Evolutionary conservation across 2,329 filamentous ascomycete species (phyloP).

Genomic region (Aspergillus costaricaensis): DNA sequence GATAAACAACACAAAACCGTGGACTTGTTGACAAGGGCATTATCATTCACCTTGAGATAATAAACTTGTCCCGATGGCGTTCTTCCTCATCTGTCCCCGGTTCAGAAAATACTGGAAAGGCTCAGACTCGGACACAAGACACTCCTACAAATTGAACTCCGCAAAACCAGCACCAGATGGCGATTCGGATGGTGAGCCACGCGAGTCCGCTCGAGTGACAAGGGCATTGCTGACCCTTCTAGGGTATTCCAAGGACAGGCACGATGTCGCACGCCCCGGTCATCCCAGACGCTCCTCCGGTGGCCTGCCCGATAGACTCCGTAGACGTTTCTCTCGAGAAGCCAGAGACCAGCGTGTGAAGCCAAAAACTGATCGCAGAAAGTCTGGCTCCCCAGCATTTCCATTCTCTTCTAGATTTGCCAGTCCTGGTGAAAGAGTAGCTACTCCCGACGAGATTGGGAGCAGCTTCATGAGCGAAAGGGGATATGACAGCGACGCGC

Average conservation of each 20-base stretch:
- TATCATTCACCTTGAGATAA: not conserved
- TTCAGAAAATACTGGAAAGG: conserved; percentile 23
- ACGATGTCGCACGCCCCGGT: conserved; percentile 9
- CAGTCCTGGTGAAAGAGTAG: conserved; percentile 8
- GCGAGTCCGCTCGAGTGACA: not conserved
- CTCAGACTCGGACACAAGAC: conserved; percentile 17
- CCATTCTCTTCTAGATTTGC: conserved; percentile 23
- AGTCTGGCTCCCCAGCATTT: conserved; percentile 19
- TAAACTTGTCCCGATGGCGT: conserved; percentile 19
- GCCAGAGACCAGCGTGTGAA: conserved; percentile 21
- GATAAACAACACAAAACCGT: not conserved
- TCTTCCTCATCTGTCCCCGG: conserved; percentile 28
- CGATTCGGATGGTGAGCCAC: conserved; percentile 16
- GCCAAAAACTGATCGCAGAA: conserved; percentile 14
- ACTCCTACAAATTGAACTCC: conserved; percentile 16
- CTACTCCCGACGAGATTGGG: conserved; percentile 26
- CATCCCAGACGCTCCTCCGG: conserved; percentile 20
- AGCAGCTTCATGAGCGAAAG: conserved; percentile 41
- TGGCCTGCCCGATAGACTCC: conserved; percentile 33
- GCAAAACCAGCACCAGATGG: conserved; percentile 2
- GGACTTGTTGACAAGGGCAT: not conserved
- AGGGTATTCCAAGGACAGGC: conserved; percentile 13
- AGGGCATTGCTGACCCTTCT: not conserved
- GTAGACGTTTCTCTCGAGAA: conserved; percentile 38
- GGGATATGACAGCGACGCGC: conserved; percentile 47